Conservation (phyloP, 2,329 filamentous ascomycete genomes). For the Cladosporium colombiae region DNA sequence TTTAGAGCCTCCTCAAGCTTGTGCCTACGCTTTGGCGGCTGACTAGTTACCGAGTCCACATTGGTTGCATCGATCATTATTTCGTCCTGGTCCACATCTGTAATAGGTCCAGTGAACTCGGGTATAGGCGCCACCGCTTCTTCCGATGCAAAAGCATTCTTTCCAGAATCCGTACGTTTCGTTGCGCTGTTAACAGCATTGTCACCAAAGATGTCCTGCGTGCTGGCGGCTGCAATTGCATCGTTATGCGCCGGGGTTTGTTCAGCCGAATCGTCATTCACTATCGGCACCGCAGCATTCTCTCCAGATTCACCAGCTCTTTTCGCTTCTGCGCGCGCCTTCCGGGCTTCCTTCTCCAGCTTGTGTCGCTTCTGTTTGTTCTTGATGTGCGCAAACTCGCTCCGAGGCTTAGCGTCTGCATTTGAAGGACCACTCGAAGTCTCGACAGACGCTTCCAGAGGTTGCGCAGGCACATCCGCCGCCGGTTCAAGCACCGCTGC, state of each 20-base stretch:
- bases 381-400: slow-evolving; percentile 34
- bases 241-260: neutral
- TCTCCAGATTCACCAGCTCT: slow-evolving; percentile 13
- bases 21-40: slow-evolving; percentile 52
- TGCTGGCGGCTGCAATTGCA: neutral
- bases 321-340: slow-evolving; percentile 30
- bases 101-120: slow-evolving; percentile 9
- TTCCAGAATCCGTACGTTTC: neutral
- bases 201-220: neutral
- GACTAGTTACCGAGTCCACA: neutral
- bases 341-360: slow-evolving; percentile 38
- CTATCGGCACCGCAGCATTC: neutral
- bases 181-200: neutral
- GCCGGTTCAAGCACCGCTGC: neutral
- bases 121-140: neutral
- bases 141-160: neutral
- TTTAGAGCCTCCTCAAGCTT: slow-evolving; percentile 39
- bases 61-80: slow-evolving; percentile 15
- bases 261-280: neutral
- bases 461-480: neutral
- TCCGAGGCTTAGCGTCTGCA: slow-evolving; percentile 11
- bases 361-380: slow-evolving; percentile 37
- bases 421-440: neutral
- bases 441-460: neutral
- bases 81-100: slow-evolving; percentile 11